Percentiles rank a stretch among this genome's conserved stretches.
These are phyloP conservation scores for Candida jianshihensis DNA, from an alignment of 805 yeast genomes.

Conservation along the genomic window DNA sequence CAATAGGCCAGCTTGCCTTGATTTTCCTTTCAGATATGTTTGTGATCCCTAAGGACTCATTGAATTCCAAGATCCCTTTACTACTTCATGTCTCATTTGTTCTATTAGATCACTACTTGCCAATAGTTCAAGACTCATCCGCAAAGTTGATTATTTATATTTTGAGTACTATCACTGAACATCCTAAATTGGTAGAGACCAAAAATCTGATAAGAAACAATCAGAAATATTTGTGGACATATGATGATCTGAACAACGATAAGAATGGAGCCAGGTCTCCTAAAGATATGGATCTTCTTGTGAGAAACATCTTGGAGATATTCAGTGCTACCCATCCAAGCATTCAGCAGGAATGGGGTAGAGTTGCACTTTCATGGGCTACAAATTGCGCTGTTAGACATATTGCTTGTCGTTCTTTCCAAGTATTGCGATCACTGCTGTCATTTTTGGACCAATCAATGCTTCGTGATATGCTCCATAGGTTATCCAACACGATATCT, in stretches of 20 bases:
- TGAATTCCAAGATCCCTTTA: conserved; percentile 56
- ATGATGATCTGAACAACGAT: conserved; percentile 76
- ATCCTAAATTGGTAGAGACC: conserved; percentile 47
- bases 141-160: conserved; percentile 66
- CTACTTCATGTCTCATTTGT: conserved; percentile 75
- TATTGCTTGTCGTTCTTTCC: conserved; percentile 94
- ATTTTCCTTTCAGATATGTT: conserved; percentile 79
- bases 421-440: conserved; percentile 79
- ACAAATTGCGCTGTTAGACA: conserved; percentile 97
- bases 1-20: conserved; percentile 81
- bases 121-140: conserved; percentile 80
- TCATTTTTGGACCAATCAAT: conserved; percentile 76
- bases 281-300: conserved; percentile 69
- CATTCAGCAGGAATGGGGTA: conserved; percentile 79
- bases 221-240: conserved; percentile 60
- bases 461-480: conserved; percentile 89
- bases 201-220: conserved; percentile 50
- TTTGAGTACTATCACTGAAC: conserved; percentile 48
- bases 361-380: conserved; percentile 84
- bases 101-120: conserved; percentile 80
- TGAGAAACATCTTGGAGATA: conserved; percentile 54
- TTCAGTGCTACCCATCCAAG: conserved; percentile 40
- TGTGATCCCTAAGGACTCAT: conserved; percentile 56
- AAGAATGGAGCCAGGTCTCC: conserved; percentile 81
- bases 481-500: conserved; percentile 87